These are phyloP conservation scores for Volvox africanus DNA, from an alignment of 139 green algal genomes.

Conservation along the genomic window DNA sequence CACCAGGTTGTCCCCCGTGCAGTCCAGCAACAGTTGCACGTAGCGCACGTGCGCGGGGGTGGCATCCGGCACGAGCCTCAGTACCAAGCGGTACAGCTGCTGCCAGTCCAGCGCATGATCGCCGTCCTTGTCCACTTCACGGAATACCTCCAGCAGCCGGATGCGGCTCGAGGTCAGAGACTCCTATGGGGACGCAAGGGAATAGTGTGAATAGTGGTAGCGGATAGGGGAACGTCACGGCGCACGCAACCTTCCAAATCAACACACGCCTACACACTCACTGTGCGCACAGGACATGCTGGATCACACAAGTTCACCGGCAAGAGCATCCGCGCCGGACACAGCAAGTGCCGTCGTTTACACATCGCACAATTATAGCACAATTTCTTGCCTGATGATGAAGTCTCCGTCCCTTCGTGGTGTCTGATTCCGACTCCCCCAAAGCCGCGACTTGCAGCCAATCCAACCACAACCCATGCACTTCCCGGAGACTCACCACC, in stretches of 20 bases:
- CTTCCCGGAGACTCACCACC: background rate
- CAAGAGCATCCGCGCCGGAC: too few species aligned
- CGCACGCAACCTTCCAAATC: too few species aligned
- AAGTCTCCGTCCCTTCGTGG: too few species aligned
- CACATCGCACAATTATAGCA: too few species aligned
- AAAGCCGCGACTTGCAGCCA: too few species aligned
- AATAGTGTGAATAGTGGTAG: background rate
- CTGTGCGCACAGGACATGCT: too few species aligned
- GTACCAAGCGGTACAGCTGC: constrained; percentile 55
- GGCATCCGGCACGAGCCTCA: constrained; percentile 56
- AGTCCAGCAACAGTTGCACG: constrained; percentile 62
- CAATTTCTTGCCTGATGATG: too few species aligned
- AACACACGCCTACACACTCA: too few species aligned
- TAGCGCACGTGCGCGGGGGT: constrained; percentile 56
- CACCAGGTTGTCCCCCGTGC: constrained; percentile 45
- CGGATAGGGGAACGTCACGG: background rate
- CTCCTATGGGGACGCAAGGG: constrained; percentile 10
- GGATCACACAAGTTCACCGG: too few species aligned
- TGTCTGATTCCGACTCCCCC: too few species aligned
- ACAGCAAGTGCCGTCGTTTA: too few species aligned
- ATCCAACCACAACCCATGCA: too few species aligned
- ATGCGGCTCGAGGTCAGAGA: constrained; percentile 39
- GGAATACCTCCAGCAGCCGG: constrained; percentile 64
- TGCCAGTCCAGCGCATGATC: constrained; percentile 36
- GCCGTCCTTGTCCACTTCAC: constrained; percentile 55